A percentile compares a stretch with the other conserved stretches of the same genome.
Conservation (phyloP, 2,329 filamentous ascomycete genomes). For the Metarhizium robertsii region DNA sequence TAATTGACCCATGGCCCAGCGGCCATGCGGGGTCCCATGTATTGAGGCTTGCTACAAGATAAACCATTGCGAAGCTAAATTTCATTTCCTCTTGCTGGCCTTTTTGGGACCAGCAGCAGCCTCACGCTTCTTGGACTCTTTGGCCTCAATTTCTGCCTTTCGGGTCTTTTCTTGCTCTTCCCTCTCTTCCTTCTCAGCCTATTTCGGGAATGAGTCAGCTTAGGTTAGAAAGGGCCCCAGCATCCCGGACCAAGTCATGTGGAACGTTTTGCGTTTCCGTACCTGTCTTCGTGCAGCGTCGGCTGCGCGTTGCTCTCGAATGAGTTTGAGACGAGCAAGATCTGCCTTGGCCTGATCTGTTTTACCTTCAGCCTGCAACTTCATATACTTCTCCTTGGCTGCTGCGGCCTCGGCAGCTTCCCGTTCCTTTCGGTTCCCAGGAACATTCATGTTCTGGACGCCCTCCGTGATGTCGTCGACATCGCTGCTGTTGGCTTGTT, state of each 20-base stretch:
- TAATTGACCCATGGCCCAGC: background rate
- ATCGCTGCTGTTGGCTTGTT: conserved; percentile 33
- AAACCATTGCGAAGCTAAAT: background rate
- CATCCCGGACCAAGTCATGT: background rate
- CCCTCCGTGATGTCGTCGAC: conserved; percentile 44
- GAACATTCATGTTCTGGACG: conserved; percentile 44
- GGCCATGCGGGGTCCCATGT: too few species aligned
- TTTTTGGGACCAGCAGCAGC: conserved; percentile 42
- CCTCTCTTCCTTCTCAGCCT: conserved; percentile 51
- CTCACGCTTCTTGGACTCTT: conserved; percentile 46
- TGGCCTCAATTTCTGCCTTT: conserved; percentile 42
- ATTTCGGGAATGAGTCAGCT: conserved; percentile 13
- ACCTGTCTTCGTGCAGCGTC: conserved; percentile 77
- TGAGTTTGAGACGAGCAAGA: conserved; percentile 69
- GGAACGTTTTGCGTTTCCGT: conserved; percentile 14
- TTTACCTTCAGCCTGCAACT: conserved; percentile 88
- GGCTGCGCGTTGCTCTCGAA: conserved; percentile 77
- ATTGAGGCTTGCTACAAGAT: background rate
- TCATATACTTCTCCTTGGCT: conserved; percentile 83
- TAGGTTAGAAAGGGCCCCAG: background rate
- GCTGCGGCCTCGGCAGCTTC: conserved; percentile 79
- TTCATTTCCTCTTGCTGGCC: conserved; percentile 36
- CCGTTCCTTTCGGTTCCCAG: conserved; percentile 43
- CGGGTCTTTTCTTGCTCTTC: conserved; percentile 41
- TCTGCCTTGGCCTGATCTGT: conserved; percentile 92